A percentile compares a stretch with the other conserved stretches of the same genome.
Evolutionary conservation across 2,329 filamentous ascomycete species (phyloP).

Genomic region (Botrytis fabae): DNA sequence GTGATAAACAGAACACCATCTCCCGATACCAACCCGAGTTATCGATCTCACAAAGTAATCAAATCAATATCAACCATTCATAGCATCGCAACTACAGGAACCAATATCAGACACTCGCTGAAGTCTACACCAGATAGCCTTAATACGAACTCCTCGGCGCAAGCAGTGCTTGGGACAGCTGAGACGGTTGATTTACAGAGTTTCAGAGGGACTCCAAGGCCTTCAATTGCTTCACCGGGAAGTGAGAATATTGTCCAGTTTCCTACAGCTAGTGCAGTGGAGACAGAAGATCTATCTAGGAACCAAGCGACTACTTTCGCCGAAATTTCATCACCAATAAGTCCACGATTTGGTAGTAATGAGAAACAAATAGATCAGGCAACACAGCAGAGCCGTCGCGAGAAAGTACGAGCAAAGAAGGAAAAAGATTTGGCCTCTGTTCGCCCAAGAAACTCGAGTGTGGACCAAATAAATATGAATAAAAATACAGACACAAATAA

Average conservation of each 20-base stretch:
- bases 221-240: background rate
- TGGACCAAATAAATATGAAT: background rate
- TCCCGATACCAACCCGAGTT: constrained; percentile 4
- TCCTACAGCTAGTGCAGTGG: background rate
- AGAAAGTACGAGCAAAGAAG: constrained; percentile 34
- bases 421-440: constrained; percentile 33
- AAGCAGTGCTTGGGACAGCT: constrained; percentile 14
- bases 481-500: background rate
- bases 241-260: background rate
- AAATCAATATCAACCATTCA: constrained; percentile 21
- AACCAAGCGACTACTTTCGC: background rate
- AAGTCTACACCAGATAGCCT: constrained; percentile 18
- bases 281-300: background rate
- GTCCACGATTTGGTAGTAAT: background rate
- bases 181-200: constrained; percentile 15
- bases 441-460: background rate
- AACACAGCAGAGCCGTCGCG: constrained; percentile 27
- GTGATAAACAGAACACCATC: constrained; percentile 17
- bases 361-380: background rate
- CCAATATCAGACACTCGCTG: constrained; percentile 10
- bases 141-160: background rate
- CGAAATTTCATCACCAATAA: background rate
- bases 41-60: constrained; percentile 7
- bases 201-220: background rate
- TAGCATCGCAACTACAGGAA: constrained; percentile 8